phyloP scores from a whole-genome alignment of 192 early-diverging fungal species.

The Mortierella alpina region DNA sequence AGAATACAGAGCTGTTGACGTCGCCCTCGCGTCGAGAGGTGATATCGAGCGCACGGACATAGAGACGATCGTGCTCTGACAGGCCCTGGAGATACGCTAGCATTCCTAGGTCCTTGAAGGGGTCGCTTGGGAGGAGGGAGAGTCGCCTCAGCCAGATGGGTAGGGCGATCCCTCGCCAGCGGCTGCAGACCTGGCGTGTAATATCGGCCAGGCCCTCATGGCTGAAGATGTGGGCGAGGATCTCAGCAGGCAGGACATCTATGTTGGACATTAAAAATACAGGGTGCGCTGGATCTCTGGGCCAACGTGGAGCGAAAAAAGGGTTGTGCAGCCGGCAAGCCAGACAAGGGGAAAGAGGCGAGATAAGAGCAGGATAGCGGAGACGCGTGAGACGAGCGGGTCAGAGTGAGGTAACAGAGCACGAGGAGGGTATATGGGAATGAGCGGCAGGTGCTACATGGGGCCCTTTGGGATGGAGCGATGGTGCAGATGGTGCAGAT shows the following conservation, averaged over 20 bases:
- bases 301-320: neutral
- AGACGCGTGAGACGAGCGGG: neutral
- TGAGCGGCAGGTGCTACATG: too few species aligned
- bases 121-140: conserved; percentile 32
- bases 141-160: conserved; percentile 40
- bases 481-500: too few species aligned
- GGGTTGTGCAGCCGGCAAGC: neutral
- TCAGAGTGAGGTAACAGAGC: too few species aligned
- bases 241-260: conserved; percentile 34
- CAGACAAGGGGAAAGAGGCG: neutral
- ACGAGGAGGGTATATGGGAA: too few species aligned
- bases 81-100: conserved; percentile 19
- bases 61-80: conserved; percentile 21
- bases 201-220: conserved; percentile 42
- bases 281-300: neutral
- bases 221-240: conserved; percentile 41
- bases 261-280: conserved; percentile 16
- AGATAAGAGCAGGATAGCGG: neutral
- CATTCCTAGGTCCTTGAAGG: conserved; percentile 43
- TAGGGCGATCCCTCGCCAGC: conserved; percentile 37
- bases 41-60: conserved; percentile 41
- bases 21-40: conserved; percentile 33
- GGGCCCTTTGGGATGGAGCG: too few species aligned
- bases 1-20: conserved; percentile 20
- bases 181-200: conserved; percentile 36